These are phyloP conservation scores for Lactarius trivialis DNA, from an alignment of 768 basidiomycete genomes.

Conservation along the genomic window DNA sequence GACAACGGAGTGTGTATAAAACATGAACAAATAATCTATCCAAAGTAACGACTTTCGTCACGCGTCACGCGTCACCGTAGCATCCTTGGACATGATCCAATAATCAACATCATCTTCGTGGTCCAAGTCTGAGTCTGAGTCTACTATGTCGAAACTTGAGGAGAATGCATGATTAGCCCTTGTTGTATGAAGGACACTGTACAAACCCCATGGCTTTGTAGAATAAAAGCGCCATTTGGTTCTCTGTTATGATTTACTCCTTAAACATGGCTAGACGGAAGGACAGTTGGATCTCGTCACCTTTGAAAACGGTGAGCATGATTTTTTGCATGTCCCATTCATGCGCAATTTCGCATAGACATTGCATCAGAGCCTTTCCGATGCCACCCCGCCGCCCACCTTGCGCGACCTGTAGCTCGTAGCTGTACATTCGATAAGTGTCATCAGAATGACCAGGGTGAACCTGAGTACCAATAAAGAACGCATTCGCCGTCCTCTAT, in stretches of 20 bases:
- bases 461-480: slow-evolving; percentile 58
- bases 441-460: neutral
- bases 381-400: slow-evolving; percentile 45
- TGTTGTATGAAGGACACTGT: neutral
- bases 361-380: slow-evolving; percentile 48
- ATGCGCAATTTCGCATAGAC: slow-evolving; percentile 44
- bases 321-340: slow-evolving; percentile 59
- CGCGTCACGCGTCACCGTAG: slow-evolving; percentile 1
- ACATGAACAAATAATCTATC: slow-evolving; percentile 11
- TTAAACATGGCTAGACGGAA: neutral
- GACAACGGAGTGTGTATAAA: neutral
- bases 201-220: slow-evolving; percentile 52
- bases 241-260: slow-evolving; percentile 32
- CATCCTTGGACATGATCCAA: slow-evolving; percentile 33
- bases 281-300: slow-evolving; percentile 32
- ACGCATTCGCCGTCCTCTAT: slow-evolving; percentile 51
- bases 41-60: neutral
- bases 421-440: slow-evolving; percentile 38
- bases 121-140: slow-evolving; percentile 26
- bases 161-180: neutral
- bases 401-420: slow-evolving; percentile 63
- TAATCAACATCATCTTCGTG: slow-evolving; percentile 32
- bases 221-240: slow-evolving; percentile 41
- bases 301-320: slow-evolving; percentile 70
- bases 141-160: neutral